Percentiles rank a stretch among this genome's conserved stretches.
Evolutionary conservation across 1,139 yeast genomes (phyloP).

Genomic region (Lodderomyces parapsilosis): DNA sequence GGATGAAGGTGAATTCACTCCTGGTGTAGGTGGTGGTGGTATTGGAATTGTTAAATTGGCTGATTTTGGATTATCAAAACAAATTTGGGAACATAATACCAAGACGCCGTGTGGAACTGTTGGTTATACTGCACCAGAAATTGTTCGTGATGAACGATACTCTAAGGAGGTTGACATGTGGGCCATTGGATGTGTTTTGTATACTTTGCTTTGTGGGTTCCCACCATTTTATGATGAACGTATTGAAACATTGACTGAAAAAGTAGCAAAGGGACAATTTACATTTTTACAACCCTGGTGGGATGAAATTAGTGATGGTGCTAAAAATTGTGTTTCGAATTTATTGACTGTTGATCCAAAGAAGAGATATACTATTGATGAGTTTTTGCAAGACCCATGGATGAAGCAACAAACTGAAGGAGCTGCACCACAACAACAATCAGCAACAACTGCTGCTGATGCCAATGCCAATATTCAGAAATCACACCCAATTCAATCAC

Average conservation of each 20-base stretch:
- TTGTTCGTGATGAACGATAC: slow-evolving; percentile 56
- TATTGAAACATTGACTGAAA: slow-evolving; percentile 53
- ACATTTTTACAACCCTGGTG: slow-evolving; percentile 62
- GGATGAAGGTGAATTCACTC: slow-evolving; percentile 52
- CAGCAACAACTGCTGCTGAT: slow-evolving; percentile 5
- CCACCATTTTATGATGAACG: slow-evolving; percentile 64
- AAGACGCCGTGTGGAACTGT: slow-evolving; percentile 66
- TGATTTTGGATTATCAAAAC: slow-evolving; percentile 59
- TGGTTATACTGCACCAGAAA: slow-evolving; percentile 64
- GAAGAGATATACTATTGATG: slow-evolving; percentile 72
- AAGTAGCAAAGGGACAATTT: slow-evolving; percentile 59
- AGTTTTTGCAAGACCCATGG: slow-evolving; percentile 88
- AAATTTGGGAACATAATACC: slow-evolving; percentile 56
- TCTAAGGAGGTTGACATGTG: slow-evolving; percentile 65
- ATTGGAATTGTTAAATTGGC: slow-evolving; percentile 55
- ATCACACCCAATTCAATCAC: slow-evolving; percentile 27
- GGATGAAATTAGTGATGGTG: slow-evolving; percentile 56
- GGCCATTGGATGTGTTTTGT: slow-evolving; percentile 63
- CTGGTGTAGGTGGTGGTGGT: slow-evolving; percentile 51
- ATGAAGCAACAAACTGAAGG: slow-evolving; percentile 29
- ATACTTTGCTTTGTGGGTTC: slow-evolving; percentile 60
- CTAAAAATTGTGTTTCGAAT: slow-evolving; percentile 66
- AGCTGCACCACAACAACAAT: slow-evolving; percentile 1
- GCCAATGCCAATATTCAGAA: background rate
- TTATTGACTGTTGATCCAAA: slow-evolving; percentile 82